Conservation (phyloP, 345 rosid species). For the Stellera chamaejasme region DNA sequence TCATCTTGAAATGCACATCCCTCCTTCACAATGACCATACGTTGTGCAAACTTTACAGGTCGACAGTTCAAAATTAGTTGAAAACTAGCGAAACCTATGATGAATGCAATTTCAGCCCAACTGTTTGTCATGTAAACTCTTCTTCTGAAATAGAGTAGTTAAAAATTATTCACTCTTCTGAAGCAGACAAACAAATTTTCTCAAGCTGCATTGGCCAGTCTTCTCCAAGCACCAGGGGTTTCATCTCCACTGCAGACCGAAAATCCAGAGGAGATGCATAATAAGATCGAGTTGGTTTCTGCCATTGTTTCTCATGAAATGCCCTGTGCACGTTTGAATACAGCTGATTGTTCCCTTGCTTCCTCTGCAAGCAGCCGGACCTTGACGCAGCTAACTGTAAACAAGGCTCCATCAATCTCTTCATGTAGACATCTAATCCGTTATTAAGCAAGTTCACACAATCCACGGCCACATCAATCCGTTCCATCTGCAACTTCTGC, state of each 20-base stretch:
- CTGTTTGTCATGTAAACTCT: conserved; percentile 9
- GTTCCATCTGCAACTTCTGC: conserved; percentile 61
- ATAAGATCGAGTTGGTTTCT: conserved; percentile 19
- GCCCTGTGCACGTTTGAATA: conserved; percentile 12
- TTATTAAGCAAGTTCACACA: conserved; percentile 64
- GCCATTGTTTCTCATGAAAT: conserved; percentile 18
- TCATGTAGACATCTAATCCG: conserved; percentile 61
- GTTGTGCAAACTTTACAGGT: conserved; percentile 12
- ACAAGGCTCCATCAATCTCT: conserved; percentile 65
- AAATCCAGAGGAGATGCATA: conserved; percentile 50
- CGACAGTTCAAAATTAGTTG: not conserved
- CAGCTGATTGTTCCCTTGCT: conserved; percentile 15
- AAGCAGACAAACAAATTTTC: conserved; percentile 44
- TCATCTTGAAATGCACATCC: conserved; percentile 19
- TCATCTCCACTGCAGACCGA: conserved; percentile 45
- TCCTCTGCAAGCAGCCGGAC: conserved; percentile 17
- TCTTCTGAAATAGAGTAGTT: conserved; percentile 6
- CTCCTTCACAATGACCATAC: conserved; percentile 9
- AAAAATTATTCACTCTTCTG: conserved; percentile 23
- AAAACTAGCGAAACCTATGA: conserved; percentile 13
- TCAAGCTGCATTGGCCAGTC: conserved; percentile 65
- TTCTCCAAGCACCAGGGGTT: conserved; percentile 63
- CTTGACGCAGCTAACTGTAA: conserved; percentile 50
- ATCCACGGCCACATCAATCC: conserved; percentile 42
- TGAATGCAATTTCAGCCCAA: not conserved